Evolutionary conservation across 257 asterid genomes (phyloP).

Genomic region (Solanum rostratum): DNA sequence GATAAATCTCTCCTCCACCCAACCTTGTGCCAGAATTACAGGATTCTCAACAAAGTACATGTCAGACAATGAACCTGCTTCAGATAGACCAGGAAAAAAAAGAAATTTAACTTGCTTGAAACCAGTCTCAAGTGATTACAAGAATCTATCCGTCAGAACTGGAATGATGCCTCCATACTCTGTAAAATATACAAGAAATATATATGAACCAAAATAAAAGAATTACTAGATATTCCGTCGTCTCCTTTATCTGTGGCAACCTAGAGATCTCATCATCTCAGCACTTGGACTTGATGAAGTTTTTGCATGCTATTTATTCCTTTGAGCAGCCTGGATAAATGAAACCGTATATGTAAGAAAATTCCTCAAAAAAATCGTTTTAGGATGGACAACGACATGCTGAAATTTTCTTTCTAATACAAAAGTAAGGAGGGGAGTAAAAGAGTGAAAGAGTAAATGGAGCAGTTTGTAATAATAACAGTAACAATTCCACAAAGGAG

Average conservation of each 20-base stretch:
- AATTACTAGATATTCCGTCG: neutral
- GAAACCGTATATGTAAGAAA: neutral
- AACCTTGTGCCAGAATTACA: neutral
- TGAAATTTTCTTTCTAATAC: neutral
- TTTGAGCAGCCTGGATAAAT: slow-evolving; percentile 15
- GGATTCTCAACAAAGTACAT: neutral
- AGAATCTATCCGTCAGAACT: neutral
- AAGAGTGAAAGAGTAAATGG: neutral
- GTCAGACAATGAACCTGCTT: neutral
- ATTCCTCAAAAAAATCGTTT: neutral
- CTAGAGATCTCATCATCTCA: neutral
- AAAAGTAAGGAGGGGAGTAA: neutral
- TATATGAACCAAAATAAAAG: neutral
- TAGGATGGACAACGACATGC: neutral
- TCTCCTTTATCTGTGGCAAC: neutral
- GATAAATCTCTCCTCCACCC: neutral
- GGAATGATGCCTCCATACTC: neutral
- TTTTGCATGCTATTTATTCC: slow-evolving; percentile 1
- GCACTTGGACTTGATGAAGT: neutral
- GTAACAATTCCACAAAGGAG: neutral
- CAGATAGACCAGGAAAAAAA: neutral
- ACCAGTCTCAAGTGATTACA: neutral
- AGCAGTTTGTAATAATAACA: neutral
- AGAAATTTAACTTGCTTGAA: neutral
- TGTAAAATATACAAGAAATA: neutral